Base-by-base conservation (phyloP, 441 rosid species). In the Kokia cookei region DNA sequence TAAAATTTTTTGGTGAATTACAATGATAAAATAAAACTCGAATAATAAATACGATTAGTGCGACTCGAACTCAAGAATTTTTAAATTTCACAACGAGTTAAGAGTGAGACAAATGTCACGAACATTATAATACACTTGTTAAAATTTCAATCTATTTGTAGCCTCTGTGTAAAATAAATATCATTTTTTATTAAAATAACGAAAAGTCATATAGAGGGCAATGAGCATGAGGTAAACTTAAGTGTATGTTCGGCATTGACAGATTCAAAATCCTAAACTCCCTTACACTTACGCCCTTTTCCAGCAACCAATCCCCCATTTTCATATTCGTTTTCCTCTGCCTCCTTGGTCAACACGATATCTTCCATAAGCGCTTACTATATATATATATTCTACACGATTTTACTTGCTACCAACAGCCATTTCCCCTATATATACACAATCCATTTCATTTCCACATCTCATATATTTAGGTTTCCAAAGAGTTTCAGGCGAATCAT, bases 271-370 rank as follows among this genome's bases (percentile, higher is more conserved):
- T 42, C 40, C 3, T 0, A 2, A 64, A 63, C 29, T 13, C 48
- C 11, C 54, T 17, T 35, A 61, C 65, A 43, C 2, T 35, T 45
- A 48, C 54, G 14, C 3, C 12, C 10, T 68, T 67, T 29, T 29
- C 63, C 14, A 15, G 66, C 65, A 78, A 73, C 47, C 17, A 14
- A 2, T 8, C 24, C 40, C 12, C 19, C 35, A 2, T 10, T 4
- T 15, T 29, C 14, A 67, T 42, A 1, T 50, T 5, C 0, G 5
- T 50, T 32, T 29, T 32, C 1, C 26, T 24, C 29, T 26, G 82
- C 80, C 78, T 51, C 37, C 70, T 60, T 68, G 75, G 84, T 81
- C 90, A 81, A 78, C 83, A 79, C 81, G 82, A 13, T 43, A 71
- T 3, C 5, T 24, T 40, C 15, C n/a, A 64, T 64, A 64, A 19